Conservation (phyloP, 2,329 filamentous ascomycete species). For the Rhinocladiella mackenziei region DNA sequence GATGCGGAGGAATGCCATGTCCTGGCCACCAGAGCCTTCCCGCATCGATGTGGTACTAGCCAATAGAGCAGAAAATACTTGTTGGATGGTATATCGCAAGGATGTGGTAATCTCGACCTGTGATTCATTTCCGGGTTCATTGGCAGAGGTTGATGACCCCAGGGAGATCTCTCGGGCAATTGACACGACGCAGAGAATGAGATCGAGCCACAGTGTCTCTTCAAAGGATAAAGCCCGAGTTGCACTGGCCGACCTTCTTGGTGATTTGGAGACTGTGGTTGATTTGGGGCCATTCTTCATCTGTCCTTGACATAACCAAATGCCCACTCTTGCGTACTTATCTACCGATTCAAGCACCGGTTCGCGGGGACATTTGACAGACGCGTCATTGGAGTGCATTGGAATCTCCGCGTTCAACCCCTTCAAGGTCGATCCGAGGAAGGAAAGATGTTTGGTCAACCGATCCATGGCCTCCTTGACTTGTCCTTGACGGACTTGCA, state of each 20-base stretch:
- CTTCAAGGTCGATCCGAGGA: slow-evolving; percentile 68
- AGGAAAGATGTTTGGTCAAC: slow-evolving; percentile 73
- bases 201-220: slow-evolving; percentile 62
- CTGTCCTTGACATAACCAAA: slow-evolving; percentile 91
- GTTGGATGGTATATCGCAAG: slow-evolving; percentile 77
- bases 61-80: slow-evolving; percentile 82
- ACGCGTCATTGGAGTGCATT: slow-evolving; percentile 54
- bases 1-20: slow-evolving; percentile 80
- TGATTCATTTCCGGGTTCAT: neutral
- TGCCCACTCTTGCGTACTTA: slow-evolving; percentile 87
- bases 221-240: slow-evolving; percentile 54
- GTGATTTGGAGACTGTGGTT: slow-evolving; percentile 33
- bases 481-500: slow-evolving; percentile 86
- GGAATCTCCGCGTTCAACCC: slow-evolving; percentile 37
- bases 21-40: slow-evolving; percentile 37
- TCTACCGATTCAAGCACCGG: slow-evolving; percentile 74
- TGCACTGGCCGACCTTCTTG: slow-evolving; percentile 46
- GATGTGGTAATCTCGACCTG: slow-evolving; percentile 54
- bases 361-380: slow-evolving; percentile 62
- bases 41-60: slow-evolving; percentile 60
- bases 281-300: slow-evolving; percentile 46
- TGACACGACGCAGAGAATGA: slow-evolving; percentile 59
- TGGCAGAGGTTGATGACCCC: slow-evolving; percentile 13
- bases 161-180: slow-evolving; percentile 60
- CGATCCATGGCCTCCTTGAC: slow-evolving; percentile 78